These are phyloP conservation scores for Hamigera avellanea DNA, from an alignment of 495 filamentous ascomycete genomes.

Conservation along the genomic window DNA sequence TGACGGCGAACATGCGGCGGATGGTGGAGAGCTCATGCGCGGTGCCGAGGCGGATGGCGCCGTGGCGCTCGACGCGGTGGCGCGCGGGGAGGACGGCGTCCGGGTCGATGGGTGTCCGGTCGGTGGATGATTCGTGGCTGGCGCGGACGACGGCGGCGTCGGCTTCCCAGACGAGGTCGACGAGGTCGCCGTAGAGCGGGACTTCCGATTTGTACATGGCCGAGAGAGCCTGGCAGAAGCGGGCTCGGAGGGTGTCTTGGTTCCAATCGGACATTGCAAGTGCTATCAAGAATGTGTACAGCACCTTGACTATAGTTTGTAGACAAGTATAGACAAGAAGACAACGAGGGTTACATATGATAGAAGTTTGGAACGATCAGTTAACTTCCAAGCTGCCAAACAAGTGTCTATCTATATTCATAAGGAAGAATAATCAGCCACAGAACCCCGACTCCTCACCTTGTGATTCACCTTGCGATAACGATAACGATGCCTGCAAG, in stretches of 20 bases:
- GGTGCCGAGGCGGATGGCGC: slow-evolving; percentile 32
- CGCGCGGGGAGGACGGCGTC: slow-evolving; percentile 18
- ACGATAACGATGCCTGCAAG: too few species aligned
- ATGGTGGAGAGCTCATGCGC: slow-evolving; percentile 24
- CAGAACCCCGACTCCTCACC: too few species aligned
- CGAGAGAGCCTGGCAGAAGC: slow-evolving; percentile 25
- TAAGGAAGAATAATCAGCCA: too few species aligned
- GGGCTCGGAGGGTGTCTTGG: slow-evolving; percentile 17
- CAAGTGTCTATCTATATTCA: too few species aligned
- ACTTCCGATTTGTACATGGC: slow-evolving; percentile 31
- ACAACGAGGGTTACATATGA: too few species aligned
- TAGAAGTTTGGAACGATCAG: too few species aligned
- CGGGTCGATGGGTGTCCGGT: slow-evolving; percentile 6
- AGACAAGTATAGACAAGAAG: too few species aligned
- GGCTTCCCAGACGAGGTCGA: slow-evolving; percentile 22
- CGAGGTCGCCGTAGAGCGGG: slow-evolving; percentile 25
- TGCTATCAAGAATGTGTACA: too few species aligned
- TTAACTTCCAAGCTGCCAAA: too few species aligned
- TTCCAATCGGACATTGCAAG: slow-evolving; percentile 4
- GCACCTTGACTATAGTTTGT: too few species aligned
- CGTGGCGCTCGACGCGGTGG: slow-evolving; percentile 28
- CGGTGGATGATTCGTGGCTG: slow-evolving; percentile 4
- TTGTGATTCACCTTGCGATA: too few species aligned
- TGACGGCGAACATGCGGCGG: slow-evolving; percentile 25
- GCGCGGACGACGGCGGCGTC: slow-evolving; percentile 14